Conservation (phyloP, 331 rosid genomes). For the Saraca asoca region DNA sequence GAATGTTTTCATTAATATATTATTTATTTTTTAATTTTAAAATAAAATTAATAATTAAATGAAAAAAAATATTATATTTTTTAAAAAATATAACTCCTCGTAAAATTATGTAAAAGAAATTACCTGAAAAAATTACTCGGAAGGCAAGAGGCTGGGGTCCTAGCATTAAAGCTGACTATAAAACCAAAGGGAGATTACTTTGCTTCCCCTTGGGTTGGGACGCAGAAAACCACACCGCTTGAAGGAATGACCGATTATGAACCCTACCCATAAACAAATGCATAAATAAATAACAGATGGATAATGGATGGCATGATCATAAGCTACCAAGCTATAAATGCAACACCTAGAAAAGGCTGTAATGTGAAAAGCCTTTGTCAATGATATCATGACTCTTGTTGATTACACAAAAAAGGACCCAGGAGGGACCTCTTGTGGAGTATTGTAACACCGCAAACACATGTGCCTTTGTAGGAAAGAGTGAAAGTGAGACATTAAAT, state of each 20-base stretch:
- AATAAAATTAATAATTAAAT: too few relatives aligned
- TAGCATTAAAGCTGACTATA: too few relatives aligned
- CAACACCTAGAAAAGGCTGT: constrained; percentile 28
- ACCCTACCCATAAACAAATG: constrained; percentile 7
- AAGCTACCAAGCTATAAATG: constrained; percentile 27
- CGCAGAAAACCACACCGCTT: not conserved
- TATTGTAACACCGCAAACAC: not conserved
- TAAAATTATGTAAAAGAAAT: too few relatives aligned
- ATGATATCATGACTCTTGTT: constrained; percentile 4
- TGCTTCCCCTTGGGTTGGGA: not conserved
- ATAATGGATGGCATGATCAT: constrained; percentile 27
- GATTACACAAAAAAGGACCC: not conserved
- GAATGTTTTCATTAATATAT: too few relatives aligned
- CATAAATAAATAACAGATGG: not conserved
- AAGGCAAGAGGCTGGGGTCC: too few relatives aligned
- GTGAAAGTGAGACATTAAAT: not conserved
- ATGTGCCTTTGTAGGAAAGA: not conserved
- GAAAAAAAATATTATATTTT: too few relatives aligned
- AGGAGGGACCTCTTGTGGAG: constrained; percentile 5
- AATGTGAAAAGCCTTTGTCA: constrained; percentile 19
- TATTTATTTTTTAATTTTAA: too few relatives aligned
- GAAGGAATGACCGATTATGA: not conserved
- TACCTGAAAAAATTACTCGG: too few relatives aligned
- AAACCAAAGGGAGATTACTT: too few relatives aligned
- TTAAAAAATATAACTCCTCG: too few relatives aligned